A percentile compares a stretch with the other conserved stretches of the same genome.
These are phyloP conservation scores for Amoebophrya sp. DNA, from an alignment of 169 alveolate species.

Conservation along the genomic window DNA sequence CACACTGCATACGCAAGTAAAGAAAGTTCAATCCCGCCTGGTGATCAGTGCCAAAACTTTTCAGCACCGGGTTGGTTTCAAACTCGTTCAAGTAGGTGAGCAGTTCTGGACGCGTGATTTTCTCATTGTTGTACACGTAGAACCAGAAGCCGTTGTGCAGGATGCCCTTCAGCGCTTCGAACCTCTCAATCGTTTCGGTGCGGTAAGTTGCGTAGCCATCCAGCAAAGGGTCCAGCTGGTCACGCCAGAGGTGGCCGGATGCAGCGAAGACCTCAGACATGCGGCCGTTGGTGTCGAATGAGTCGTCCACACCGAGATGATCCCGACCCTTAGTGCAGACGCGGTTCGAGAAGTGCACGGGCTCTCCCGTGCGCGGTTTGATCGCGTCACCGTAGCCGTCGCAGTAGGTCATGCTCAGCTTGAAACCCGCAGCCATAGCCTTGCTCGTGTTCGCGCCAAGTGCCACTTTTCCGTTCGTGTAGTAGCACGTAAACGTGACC, in stretches of 20 bases:
- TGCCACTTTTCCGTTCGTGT: neutral
- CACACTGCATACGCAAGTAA: neutral
- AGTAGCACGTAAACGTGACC: neutral
- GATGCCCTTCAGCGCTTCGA: conserved; percentile 4
- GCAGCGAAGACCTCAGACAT: neutral
- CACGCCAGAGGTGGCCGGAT: neutral
- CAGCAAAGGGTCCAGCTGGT: neutral
- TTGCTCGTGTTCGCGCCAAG: neutral
- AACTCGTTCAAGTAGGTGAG: neutral
- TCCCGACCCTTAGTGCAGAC: neutral
- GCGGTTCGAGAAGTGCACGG: neutral
- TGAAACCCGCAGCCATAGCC: neutral
- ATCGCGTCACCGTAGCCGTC: conserved; percentile 15
- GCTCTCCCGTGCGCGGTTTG: conserved; percentile 23
- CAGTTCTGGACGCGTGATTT: neutral
- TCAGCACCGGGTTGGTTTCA: neutral
- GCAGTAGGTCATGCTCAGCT: neutral
- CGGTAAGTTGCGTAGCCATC: neutral
- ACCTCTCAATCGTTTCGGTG: neutral
- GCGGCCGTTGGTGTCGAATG: neutral
- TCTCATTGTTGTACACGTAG: neutral
- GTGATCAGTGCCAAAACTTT: neutral
- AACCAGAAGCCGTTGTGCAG: conserved; percentile 24
- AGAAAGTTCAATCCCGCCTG: neutral
- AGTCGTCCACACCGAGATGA: neutral